phyloP scores from a whole-genome alignment of 2,329 filamentous ascomycete species.

The Mycogone perniciosa region DNA sequence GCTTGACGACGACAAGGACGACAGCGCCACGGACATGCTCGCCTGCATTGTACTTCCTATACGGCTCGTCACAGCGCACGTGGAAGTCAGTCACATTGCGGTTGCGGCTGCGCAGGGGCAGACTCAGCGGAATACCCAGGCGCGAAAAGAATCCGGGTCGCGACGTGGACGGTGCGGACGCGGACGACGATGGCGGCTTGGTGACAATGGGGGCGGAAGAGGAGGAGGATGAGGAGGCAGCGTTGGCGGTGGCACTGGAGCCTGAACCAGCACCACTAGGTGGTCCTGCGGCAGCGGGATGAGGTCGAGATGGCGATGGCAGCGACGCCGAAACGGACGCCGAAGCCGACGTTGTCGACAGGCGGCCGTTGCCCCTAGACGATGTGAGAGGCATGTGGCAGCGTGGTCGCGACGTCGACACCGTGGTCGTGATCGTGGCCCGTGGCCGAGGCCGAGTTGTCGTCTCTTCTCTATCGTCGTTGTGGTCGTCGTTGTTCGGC shows the following conservation, averaged over 20 bases:
- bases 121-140: slow-evolving; percentile 42
- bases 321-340: slow-evolving; percentile 17
- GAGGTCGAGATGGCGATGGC: slow-evolving; percentile 15
- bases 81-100: slow-evolving; percentile 73
- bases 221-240: slow-evolving; percentile 1
- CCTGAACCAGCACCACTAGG: slow-evolving; percentile 4
- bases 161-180: slow-evolving; percentile 27
- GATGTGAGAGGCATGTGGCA: slow-evolving; percentile 18
- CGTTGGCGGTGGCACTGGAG: slow-evolving; percentile 14
- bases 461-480: too few species aligned
- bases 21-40: slow-evolving; percentile 70
- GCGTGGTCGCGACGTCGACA: slow-evolving; percentile 7
- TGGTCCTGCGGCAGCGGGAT: neutral
- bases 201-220: slow-evolving; percentile 1
- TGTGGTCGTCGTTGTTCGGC: too few species aligned
- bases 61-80: slow-evolving; percentile 68
- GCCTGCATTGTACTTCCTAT: slow-evolving; percentile 68
- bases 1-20: slow-evolving; percentile 65
- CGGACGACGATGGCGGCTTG: slow-evolving; percentile 33
- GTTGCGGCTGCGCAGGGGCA: slow-evolving; percentile 44
- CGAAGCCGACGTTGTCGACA: slow-evolving; percentile 18
- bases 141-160: slow-evolving; percentile 44
- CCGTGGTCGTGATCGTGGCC: slow-evolving; percentile 3
- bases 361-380: slow-evolving; percentile 16
- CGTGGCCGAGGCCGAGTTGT: neutral